A percentile compares a stretch with the other conserved stretches of the same genome.
Evolutionary conservation across 2,329 filamentous ascomycete species (phyloP).

Genomic region (Cladophialophora psammophila): DNA sequence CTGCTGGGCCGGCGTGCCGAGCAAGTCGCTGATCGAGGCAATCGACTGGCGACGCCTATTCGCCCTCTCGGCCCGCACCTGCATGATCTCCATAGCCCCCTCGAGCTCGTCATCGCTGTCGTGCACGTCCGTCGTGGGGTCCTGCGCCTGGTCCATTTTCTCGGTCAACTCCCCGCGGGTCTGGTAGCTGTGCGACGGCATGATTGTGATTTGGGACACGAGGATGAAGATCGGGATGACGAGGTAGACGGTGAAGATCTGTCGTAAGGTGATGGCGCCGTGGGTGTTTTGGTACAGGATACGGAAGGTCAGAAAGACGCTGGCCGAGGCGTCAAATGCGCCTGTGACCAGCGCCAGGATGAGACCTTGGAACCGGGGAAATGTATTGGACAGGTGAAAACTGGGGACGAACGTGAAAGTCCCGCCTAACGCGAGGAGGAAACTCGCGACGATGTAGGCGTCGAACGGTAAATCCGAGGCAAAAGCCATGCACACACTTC

Average conservation of each 20-base stretch:
- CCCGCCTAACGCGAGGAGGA: constrained; percentile 77
- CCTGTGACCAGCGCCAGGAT: constrained; percentile 81
- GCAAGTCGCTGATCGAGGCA: constrained; percentile 72
- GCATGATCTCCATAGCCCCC: constrained; percentile 55
- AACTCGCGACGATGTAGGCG: constrained; percentile 75
- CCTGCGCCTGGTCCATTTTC: constrained; percentile 63
- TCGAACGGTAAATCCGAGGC: constrained; percentile 72
- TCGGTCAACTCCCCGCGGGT: constrained; percentile 78
- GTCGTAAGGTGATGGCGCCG: constrained; percentile 54
- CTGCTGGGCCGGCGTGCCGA: constrained; percentile 69
- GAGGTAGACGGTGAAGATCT: constrained; percentile 77
- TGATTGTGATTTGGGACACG: constrained; percentile 69
- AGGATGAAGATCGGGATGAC: constrained; percentile 69
- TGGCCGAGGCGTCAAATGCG: constrained; percentile 82
- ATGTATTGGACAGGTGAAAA: constrained; percentile 83
- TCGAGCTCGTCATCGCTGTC: constrained; percentile 62
- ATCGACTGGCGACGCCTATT: constrained; percentile 68
- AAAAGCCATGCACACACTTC: constrained; percentile 75
- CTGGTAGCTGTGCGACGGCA: constrained; percentile 74
- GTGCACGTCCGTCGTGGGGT: constrained; percentile 49
- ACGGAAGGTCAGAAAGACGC: constrained; percentile 77
- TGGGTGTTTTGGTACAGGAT: constrained; percentile 69
- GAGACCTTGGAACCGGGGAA: constrained; percentile 75
- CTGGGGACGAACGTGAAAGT: constrained; percentile 82
- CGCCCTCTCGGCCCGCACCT: constrained; percentile 62